These are phyloP conservation scores for Globisporangium polare DNA, from an alignment of 352 stramenopile species.

Conservation along the genomic window DNA sequence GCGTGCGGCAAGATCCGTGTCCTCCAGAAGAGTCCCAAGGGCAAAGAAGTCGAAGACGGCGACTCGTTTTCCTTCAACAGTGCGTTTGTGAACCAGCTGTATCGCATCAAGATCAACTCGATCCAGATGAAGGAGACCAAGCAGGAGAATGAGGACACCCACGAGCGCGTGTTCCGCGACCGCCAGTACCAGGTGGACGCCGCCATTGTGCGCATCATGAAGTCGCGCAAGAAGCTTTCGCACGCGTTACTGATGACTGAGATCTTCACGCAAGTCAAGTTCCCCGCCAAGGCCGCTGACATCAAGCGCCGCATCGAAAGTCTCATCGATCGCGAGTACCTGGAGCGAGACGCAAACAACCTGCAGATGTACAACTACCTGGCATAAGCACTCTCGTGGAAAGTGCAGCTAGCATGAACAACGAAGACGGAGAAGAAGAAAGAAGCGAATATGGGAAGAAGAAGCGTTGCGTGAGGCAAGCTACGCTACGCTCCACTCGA, in stretches of 20 bases:
- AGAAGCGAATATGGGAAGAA: background rate
- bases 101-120: constrained; percentile 94
- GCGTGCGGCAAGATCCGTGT: constrained; percentile 88
- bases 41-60: constrained; percentile 79
- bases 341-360: constrained; percentile 81
- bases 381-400: constrained; percentile 31
- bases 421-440: background rate
- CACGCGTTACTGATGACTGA: constrained; percentile 96
- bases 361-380: constrained; percentile 87
- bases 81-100: constrained; percentile 82
- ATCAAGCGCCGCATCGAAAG: constrained; percentile 90
- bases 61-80: constrained; percentile 89
- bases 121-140: constrained; percentile 95
- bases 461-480: background rate
- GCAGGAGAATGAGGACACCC: constrained; percentile 91
- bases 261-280: constrained; percentile 94
- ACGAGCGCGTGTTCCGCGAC: constrained; percentile 92
- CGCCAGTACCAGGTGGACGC: constrained; percentile 94
- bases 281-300: constrained; percentile 73
- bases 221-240: constrained; percentile 94
- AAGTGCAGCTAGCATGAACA: background rate
- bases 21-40: constrained; percentile 84
- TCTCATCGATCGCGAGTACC: constrained; percentile 87
- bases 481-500: no score
- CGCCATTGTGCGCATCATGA: constrained; percentile 99